Percentiles rank a stretch among this genome's conserved stretches.
These are phyloP conservation scores for Collybia nuda DNA, from an alignment of 768 basidiomycete species.

Conservation along the genomic window DNA sequence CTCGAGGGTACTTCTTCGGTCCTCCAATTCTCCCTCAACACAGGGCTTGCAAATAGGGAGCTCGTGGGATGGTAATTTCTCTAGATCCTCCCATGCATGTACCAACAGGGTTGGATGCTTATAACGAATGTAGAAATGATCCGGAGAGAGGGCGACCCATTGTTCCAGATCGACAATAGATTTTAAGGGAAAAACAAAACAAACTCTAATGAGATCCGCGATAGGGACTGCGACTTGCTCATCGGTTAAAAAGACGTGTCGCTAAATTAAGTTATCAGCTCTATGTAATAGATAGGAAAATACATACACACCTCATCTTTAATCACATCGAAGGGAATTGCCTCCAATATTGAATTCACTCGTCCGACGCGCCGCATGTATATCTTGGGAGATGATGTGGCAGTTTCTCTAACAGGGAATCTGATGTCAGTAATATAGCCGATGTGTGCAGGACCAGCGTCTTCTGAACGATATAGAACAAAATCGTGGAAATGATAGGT, in stretches of 20 bases:
- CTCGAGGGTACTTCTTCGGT: constrained; percentile 23
- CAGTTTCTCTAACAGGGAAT: constrained; percentile 15
- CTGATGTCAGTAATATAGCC: constrained; percentile 47
- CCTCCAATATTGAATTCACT: constrained; percentile 33
- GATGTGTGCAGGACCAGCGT: constrained; percentile 51
- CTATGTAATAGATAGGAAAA: not conserved
- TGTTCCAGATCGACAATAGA: constrained; percentile 26
- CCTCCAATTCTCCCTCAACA: constrained; percentile 27
- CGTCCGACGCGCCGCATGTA: constrained; percentile 50
- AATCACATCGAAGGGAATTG: constrained; percentile 36
- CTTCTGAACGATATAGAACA: constrained; percentile 48
- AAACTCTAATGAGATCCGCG: constrained; percentile 42
- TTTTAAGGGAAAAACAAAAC: constrained; percentile 43
- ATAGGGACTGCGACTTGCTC: constrained; percentile 32
- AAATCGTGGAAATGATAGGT: constrained; percentile 65
- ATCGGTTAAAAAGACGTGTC: constrained; percentile 63
- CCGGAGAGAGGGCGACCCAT: constrained; percentile 53
- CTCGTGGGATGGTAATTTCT: constrained; percentile 28
- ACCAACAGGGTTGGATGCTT: constrained; percentile 41
- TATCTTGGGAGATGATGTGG: constrained; percentile 21
- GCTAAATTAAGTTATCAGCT: constrained; percentile 30
- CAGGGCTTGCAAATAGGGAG: constrained; percentile 51
- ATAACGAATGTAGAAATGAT: constrained; percentile 58
- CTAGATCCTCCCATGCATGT: constrained; percentile 35
- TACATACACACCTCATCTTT: constrained; percentile 55